These are phyloP conservation scores for Evansstolkia leycettana DNA, from an alignment of 495 filamentous ascomycete genomes.

Conservation along the genomic window DNA sequence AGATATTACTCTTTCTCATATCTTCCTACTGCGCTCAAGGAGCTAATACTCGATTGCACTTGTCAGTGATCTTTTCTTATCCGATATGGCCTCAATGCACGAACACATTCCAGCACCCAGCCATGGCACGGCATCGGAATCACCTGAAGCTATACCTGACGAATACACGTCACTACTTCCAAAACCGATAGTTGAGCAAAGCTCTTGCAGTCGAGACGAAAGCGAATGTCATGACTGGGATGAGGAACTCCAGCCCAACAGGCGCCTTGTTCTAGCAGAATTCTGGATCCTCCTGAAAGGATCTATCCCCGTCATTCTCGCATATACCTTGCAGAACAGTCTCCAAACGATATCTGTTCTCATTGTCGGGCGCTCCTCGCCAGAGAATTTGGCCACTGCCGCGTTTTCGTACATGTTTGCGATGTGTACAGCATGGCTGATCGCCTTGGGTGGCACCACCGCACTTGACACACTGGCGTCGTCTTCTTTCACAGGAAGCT, in stretches of 20 bases:
- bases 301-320: conserved; percentile 73
- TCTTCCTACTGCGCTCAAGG: too few species aligned
- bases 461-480: conserved; percentile 83
- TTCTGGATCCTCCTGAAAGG: conserved; percentile 55
- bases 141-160: conserved; percentile 5
- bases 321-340: conserved; percentile 82
- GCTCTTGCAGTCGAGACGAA: conserved; percentile 3
- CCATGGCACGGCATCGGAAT: not conserved
- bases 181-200: conserved; percentile 16
- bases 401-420: conserved; percentile 95
- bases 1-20: too few species aligned
- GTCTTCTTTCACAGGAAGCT: conserved; percentile 74
- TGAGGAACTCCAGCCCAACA: conserved; percentile 4
- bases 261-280: conserved; percentile 39
- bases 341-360: conserved; percentile 78
- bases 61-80: too few species aligned
- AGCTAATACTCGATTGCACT: too few species aligned
- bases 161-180: conserved; percentile 39
- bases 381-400: conserved; percentile 69
- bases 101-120: not conserved
- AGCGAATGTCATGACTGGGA: conserved; percentile 3
- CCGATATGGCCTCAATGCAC: too few species aligned
- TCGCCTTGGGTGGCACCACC: conserved; percentile 85
- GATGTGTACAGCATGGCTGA: conserved; percentile 81
- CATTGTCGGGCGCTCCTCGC: conserved; percentile 69